These are phyloP conservation scores for Pleurotus giganteus DNA, from an alignment of 768 basidiomycete genomes.

Conservation along the genomic window DNA sequence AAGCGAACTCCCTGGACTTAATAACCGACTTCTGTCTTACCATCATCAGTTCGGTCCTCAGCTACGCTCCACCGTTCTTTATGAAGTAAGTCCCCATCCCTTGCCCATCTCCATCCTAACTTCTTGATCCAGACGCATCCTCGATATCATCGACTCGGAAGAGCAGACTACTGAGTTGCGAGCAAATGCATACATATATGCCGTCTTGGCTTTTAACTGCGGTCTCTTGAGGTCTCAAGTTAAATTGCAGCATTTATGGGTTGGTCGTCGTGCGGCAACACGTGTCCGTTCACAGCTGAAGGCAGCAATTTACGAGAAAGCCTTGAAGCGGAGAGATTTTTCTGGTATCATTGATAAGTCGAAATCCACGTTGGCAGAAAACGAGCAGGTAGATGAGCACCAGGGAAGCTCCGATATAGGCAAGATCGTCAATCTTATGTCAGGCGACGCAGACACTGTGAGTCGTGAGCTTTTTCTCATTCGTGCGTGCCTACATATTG, in stretches of 20 bases:
- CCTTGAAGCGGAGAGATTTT: slow-evolving; percentile 79
- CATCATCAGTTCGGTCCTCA: slow-evolving; percentile 65
- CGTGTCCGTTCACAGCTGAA: slow-evolving; percentile 78
- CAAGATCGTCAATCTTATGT: slow-evolving; percentile 90
- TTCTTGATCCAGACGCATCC: slow-evolving; percentile 40
- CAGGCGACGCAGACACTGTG: slow-evolving; percentile 66
- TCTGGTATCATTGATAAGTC: slow-evolving; percentile 66
- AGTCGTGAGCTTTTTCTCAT: slow-evolving; percentile 15
- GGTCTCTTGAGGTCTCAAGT: slow-evolving; percentile 61
- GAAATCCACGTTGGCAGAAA: slow-evolving; percentile 33
- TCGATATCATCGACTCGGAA: slow-evolving; percentile 49
- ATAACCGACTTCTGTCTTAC: slow-evolving; percentile 67
- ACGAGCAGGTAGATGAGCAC: slow-evolving; percentile 48
- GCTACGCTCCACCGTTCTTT: slow-evolving; percentile 83
- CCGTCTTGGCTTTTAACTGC: slow-evolving; percentile 69
- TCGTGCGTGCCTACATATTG: neutral
- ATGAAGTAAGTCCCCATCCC: slow-evolving; percentile 54
- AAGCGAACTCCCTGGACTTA: slow-evolving; percentile 46
- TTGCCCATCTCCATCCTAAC: slow-evolving; percentile 7
- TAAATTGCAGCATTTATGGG: slow-evolving; percentile 79
- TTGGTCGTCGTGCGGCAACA: slow-evolving; percentile 70
- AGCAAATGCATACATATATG: slow-evolving; percentile 72
- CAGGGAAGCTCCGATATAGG: slow-evolving; percentile 83
- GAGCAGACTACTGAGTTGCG: slow-evolving; percentile 48
- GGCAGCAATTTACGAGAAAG: slow-evolving; percentile 87